Evolutionary conservation across 2,329 filamentous ascomycete species (phyloP), one percentile per base, ranked within the genome.

Genomic region (Sporothrix luriei): DNA sequence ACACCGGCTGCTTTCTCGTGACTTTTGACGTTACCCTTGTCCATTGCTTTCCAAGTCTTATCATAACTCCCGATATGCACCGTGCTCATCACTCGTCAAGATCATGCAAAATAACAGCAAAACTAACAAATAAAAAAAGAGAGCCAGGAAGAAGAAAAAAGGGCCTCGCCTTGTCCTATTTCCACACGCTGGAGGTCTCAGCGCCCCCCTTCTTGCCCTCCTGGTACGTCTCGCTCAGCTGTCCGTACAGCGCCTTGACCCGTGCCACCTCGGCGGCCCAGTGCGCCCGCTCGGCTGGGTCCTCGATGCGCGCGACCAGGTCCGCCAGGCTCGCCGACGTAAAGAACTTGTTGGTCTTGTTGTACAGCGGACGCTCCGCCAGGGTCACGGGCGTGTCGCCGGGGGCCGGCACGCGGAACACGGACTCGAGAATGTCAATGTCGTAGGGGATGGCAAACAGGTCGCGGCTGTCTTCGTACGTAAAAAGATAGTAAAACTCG

Each of bases 401-500:
- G 0, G 77, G 76, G 0, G 76, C 80, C 3, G 76, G 78, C 0
- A 87, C 85, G 3, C 83, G 79, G 73, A 87, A 88, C 1, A 88
- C 85, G 69, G 83, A 78, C 75, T 85, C 78, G 61, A 88, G 73
- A 68, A 88, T 87, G 64, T 86, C 82, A 71, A 87, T 86, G 70
- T 88, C 85, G 75, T 87, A 82, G 2, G 85, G 85, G 69, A 87
- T 87, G 2, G 77, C 75, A 73, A 88, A 87, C 6, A 85, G 74
- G 72, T 87, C 84, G 51, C 85, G 78, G 66, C 82, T 87, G 75
- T 88, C 85, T 75, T 87, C 83, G 74, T 87, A 86, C 0, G 85
- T 87, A 76, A 87, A 88, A 62, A 87, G 77, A 74, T 86, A 86
- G 75, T 85, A 87, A 69, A 88, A 79, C 75, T 84, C 82, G 70